Percentiles rank a stretch among this genome's conserved stretches.
These are phyloP conservation scores for Xerocomus potaroensis DNA, from an alignment of 768 basidiomycete genomes.

Conservation along the genomic window DNA sequence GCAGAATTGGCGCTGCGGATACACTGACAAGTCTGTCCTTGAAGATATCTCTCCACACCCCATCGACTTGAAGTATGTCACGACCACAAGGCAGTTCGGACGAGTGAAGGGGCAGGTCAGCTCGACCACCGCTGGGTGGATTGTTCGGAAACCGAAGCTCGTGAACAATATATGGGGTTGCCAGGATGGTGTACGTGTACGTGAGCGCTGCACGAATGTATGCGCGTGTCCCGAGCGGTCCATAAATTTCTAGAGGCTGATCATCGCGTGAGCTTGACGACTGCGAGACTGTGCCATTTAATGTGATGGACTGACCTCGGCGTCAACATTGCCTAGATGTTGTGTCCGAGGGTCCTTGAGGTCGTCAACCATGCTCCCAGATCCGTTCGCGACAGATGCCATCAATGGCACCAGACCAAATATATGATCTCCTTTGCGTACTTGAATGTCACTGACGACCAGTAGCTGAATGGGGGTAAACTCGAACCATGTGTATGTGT, in stretches of 20 bases:
- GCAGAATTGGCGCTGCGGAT: conserved; percentile 71
- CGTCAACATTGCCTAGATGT: conserved; percentile 1
- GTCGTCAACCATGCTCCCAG: conserved; percentile 59
- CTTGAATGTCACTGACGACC: neutral
- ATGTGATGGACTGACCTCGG: conserved; percentile 15
- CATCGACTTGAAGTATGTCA: conserved; percentile 57
- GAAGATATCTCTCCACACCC: conserved; percentile 66
- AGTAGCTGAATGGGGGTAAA: neutral
- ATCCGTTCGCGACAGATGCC: conserved; percentile 67
- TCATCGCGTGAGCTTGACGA: conserved; percentile 8
- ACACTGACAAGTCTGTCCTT: conserved; percentile 53
- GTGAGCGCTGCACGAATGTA: conserved; percentile 67
- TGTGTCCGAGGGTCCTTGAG: conserved; percentile 55
- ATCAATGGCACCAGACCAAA: conserved; percentile 71
- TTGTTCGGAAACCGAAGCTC: conserved; percentile 70
- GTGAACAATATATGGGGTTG: conserved; percentile 71
- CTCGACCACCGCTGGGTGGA: conserved; percentile 46
- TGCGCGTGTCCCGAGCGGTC: conserved; percentile 77
- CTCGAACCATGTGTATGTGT: conserved; percentile 80
- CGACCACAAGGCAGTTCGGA: conserved; percentile 58
- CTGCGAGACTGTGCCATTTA: neutral
- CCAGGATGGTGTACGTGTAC: conserved; percentile 67
- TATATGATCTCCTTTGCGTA: conserved; percentile 69
- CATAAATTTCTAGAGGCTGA: conserved; percentile 79
- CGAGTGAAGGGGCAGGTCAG: conserved; percentile 41